These are phyloP conservation scores for Kodamaea derodonti DNA, from an alignment of 1,139 yeast genomes.

Conservation along the genomic window DNA sequence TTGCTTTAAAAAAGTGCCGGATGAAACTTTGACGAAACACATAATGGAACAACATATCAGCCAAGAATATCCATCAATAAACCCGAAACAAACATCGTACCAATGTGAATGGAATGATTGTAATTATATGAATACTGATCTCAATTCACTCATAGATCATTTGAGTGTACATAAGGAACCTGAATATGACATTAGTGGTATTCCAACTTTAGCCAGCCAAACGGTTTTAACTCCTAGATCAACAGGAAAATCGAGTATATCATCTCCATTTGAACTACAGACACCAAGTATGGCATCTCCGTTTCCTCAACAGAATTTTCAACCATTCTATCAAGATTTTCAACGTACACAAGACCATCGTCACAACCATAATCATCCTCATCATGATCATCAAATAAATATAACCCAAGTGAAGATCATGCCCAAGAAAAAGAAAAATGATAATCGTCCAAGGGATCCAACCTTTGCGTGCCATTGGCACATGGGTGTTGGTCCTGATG, in stretches of 20 bases:
- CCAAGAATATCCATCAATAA: constrained; percentile 18
- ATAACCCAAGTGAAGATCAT: constrained; percentile 35
- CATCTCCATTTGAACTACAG: constrained; percentile 11
- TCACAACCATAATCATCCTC: background rate
- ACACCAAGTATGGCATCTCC: constrained; percentile 1
- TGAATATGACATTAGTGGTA: constrained; percentile 1
- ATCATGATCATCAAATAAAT: constrained; percentile 12
- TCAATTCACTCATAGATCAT: constrained; percentile 56
- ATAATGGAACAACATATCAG: constrained; percentile 53
- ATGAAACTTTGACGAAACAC: constrained; percentile 52
- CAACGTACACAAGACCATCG: background rate
- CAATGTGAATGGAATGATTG: constrained; percentile 78
- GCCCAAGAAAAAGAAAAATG: constrained; percentile 20
- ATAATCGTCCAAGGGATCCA: constrained; percentile 16
- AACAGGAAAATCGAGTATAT: constrained; percentile 9
- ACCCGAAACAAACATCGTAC: constrained; percentile 16
- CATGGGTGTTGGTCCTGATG: constrained; percentile 25
- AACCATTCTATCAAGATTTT: background rate
- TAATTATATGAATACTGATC: constrained; percentile 48
- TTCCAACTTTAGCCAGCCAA: constrained; percentile 9
- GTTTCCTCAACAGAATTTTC: background rate
- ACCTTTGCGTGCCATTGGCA: constrained; percentile 47
- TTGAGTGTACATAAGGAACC: constrained; percentile 47
- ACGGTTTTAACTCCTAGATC: constrained; percentile 16
- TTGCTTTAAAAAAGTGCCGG: constrained; percentile 40